Conservation (phyloP, 2,329 filamentous ascomycete species). For the Volutella citrinella region DNA sequence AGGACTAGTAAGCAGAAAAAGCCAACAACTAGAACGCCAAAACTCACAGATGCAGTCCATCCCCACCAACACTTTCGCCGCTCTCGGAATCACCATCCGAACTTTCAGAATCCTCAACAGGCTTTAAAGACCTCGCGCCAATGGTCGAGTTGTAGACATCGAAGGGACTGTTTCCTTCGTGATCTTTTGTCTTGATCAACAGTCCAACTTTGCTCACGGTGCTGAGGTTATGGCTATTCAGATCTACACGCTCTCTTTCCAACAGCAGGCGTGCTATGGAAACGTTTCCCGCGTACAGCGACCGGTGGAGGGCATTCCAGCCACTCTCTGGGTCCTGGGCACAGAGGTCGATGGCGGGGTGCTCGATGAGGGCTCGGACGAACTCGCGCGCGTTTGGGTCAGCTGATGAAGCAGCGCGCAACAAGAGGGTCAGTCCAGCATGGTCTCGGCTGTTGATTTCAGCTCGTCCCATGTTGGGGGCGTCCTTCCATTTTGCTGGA, state of each 20-base stretch:
- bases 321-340: conserved; percentile 86
- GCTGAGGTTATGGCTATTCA: conserved; percentile 56
- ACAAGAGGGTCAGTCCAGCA: conserved; percentile 76
- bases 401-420: conserved; percentile 78
- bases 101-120: conserved; percentile 43
- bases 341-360: conserved; percentile 82
- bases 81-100: conserved; percentile 54
- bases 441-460: conserved; percentile 86
- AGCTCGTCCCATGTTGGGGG: conserved; percentile 45
- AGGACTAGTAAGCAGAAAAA: conserved; percentile 12
- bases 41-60: conserved; percentile 29
- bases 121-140: conserved; percentile 65
- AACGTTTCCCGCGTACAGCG: conserved; percentile 86
- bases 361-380: conserved; percentile 74
- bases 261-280: conserved; percentile 81
- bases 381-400: conserved; percentile 69
- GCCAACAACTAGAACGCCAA: too few relatives aligned
- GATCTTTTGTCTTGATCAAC: conserved; percentile 92
- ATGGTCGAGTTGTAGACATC: conserved; percentile 90
- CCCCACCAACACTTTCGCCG: conserved; percentile 44
- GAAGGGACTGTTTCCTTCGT: conserved; percentile 91
- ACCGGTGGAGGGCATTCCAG: conserved; percentile 92
- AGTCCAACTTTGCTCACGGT: conserved; percentile 63
- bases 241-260: conserved; percentile 68
- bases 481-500: conserved; percentile 42